phyloP scores from a whole-genome alignment of 1,284 basidiomycete species.

The Cystobasidium sp. region DNA sequence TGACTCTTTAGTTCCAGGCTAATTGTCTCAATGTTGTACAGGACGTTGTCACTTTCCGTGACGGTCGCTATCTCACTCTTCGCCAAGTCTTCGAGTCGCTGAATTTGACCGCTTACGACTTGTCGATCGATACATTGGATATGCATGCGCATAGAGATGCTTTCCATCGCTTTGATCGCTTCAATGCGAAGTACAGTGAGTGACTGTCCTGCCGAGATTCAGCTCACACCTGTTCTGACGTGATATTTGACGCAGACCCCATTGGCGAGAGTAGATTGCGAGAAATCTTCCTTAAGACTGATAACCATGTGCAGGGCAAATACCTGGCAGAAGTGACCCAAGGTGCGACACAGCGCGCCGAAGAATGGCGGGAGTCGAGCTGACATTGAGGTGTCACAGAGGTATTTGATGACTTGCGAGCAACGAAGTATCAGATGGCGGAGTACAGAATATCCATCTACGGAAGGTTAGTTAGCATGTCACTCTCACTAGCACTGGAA shows the following conservation, averaged over 20 bases:
- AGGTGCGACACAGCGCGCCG: slow-evolving; percentile 61
- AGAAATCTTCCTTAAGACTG: slow-evolving; percentile 98
- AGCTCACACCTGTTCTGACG: background rate
- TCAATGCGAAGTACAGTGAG: slow-evolving; percentile 71
- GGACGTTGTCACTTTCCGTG: slow-evolving; percentile 96
- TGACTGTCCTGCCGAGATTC: background rate
- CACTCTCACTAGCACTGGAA: too few species aligned
- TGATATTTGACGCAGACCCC: slow-evolving; percentile 61
- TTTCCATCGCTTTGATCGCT: slow-evolving; percentile 96
- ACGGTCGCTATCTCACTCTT: slow-evolving; percentile 85
- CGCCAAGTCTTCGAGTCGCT: slow-evolving; percentile 94
- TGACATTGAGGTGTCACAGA: slow-evolving; percentile 63
- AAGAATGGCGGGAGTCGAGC: background rate
- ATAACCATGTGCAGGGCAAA: slow-evolving; percentile 73
- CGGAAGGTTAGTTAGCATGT: slow-evolving; percentile 63
- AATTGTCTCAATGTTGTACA: slow-evolving; percentile 55
- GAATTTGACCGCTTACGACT: slow-evolving; percentile 92
- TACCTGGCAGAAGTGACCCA: slow-evolving; percentile 95
- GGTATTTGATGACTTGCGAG: slow-evolving; percentile 92
- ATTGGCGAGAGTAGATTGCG: slow-evolving; percentile 92
- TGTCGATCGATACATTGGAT: slow-evolving; percentile 97
- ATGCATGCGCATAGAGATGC: slow-evolving; percentile 99
- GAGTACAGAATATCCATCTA: slow-evolving; percentile 98
- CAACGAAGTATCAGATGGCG: slow-evolving; percentile 90
- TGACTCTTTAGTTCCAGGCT: background rate